Conservation (phyloP, 345 rosid species). For the Bretschneidera sinensis region DNA sequence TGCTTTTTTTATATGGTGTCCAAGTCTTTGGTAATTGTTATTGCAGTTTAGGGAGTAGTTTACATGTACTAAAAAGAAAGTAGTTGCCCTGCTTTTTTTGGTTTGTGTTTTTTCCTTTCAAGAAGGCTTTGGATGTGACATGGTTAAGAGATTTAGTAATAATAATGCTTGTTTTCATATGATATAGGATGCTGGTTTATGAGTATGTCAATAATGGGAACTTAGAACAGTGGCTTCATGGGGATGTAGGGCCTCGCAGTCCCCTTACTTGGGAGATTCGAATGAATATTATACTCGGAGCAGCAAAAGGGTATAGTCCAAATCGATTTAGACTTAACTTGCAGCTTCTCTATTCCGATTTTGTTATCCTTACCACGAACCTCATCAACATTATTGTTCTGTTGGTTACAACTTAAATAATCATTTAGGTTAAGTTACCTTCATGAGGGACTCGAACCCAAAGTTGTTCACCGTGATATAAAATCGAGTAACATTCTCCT, state of each 20-base stretch:
- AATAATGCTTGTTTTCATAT: conserved; percentile 5
- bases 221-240: conserved; percentile 83
- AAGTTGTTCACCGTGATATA: conserved; percentile 89
- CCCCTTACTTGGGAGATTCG: conserved; percentile 77
- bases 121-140: neutral
- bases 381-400: neutral
- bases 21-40: neutral
- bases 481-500: conserved; percentile 86
- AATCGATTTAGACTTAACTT: neutral
- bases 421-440: conserved; percentile 65
- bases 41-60: too few species aligned
- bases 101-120: neutral
- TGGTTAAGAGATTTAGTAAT: neutral
- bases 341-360: neutral
- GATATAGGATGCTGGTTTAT: conserved; percentile 74
- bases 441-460: conserved; percentile 95
- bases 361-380: neutral
- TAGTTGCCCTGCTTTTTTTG: too few species aligned
- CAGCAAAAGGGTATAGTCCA: conserved; percentile 72
- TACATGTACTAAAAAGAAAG: too few species aligned
- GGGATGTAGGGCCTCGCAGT: conserved; percentile 67
- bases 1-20: neutral
- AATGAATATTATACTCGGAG: conserved; percentile 65
- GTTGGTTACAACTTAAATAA: neutral
- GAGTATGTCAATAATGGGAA: conserved; percentile 83